Conservation (phyloP, 345 rosid species). For the Eutrema japonicum region DNA sequence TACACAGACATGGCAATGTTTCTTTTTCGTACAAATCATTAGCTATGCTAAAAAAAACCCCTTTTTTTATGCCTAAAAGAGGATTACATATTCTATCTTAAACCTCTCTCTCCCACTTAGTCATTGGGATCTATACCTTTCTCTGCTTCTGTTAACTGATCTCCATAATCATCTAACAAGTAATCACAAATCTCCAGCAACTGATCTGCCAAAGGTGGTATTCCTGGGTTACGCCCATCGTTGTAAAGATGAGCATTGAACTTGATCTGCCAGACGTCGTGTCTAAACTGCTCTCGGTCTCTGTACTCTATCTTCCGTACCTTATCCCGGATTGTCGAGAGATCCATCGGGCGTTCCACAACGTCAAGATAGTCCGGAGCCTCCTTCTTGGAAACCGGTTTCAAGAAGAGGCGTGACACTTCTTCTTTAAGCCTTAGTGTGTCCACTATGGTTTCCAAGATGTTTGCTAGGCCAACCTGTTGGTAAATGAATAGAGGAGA, state of each 20-base stretch:
- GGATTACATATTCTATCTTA: conserved; percentile 23
- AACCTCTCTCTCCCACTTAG: conserved; percentile 15
- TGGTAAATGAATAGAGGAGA: conserved; percentile 9
- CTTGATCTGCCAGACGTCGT: conserved; percentile 85
- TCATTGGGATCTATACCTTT: conserved; percentile 54
- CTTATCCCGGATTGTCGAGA: conserved; percentile 79
- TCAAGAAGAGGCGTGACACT: conserved; percentile 82
- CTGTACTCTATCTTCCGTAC: conserved; percentile 86
- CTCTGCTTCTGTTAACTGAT: conserved; percentile 69
- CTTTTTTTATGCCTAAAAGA: conserved; percentile 3
- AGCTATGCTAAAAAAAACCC: conserved; percentile 33
- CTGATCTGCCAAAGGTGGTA: conserved; percentile 98
- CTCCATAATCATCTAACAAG: conserved; percentile 55
- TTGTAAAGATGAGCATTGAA: conserved; percentile 83
- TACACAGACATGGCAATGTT: conserved; percentile 35
- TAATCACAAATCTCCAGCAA: conserved; percentile 88
- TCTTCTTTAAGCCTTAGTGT: conserved; percentile 59
- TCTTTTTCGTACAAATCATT: conserved; percentile 33
- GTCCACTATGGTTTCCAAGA: conserved; percentile 79
- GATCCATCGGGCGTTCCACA: conserved; percentile 82
- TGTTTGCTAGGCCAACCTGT: conserved; percentile 88
- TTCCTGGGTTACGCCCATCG: conserved; percentile 78
- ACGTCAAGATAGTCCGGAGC: conserved; percentile 83
- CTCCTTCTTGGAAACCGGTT: conserved; percentile 87
- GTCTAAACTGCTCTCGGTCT: conserved; percentile 71